Base-by-base conservation (phyloP, 1,139 yeast genomes). In the Blastobotrys indianensis region DNA sequence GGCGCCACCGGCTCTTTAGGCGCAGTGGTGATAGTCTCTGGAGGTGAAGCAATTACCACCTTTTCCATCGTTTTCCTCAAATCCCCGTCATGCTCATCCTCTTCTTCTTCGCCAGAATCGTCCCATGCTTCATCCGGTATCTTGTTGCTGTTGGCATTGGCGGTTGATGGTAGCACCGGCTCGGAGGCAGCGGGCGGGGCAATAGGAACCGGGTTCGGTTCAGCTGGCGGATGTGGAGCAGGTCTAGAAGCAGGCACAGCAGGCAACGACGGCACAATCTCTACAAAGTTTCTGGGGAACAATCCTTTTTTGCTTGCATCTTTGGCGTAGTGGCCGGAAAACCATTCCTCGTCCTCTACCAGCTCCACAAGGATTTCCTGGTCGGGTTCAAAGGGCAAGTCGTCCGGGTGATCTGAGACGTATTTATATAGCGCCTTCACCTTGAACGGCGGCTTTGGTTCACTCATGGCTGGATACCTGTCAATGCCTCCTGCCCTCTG, bases 341-440 rank as follows among this genome's bases (percentile, higher is more conserved):
- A 84, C 98, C 98, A 92, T 54, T 90, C 96, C 7, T 79, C 94
- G 60, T 88, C 97, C 58, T 87, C 95, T 49, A 85, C 72, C 28
- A 76, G 78, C 2, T 81, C 78, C 16, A 92, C 96, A 5, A 79
- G 76, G 51, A 92, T 82, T 38, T 75, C 55, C 61, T 84, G 87
- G 15, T 85, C 92, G 4, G 71, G 76, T 1, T 65, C 64, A 56
- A 92, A 88, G 33, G 76, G 70, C 62, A 92, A 74, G 64, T 92
- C 98, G 60, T 88, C 97, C 30, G 82, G 88, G 56, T 76, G 84
- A 36, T 83, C 94, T 6, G 95, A 84, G 50, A 73, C 69, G 67
- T 86, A 86, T 47, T 82, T 84, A 59, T 72, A 85, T 39, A 83
- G 63, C 5, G 95, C 84, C 58, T 73, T 73, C 4, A 83, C 94